Evolutionary conservation across 2,329 filamentous ascomycete species (phyloP), one percentile per base, ranked within the genome.

Genomic region (Nigrospora oryzae): DNA sequence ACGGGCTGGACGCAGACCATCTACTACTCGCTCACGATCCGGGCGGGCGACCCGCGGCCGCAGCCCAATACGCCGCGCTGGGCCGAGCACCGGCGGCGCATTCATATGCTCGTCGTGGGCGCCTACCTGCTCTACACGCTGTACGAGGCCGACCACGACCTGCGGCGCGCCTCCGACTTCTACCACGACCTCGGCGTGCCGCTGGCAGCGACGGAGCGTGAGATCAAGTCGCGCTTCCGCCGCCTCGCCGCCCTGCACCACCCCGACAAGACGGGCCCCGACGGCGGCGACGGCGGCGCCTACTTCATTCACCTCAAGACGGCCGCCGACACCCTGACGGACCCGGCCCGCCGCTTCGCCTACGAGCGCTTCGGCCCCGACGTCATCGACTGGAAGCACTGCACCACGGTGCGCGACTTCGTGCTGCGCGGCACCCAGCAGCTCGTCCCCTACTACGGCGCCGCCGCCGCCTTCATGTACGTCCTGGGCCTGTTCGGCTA

Each of bases 61-160:
- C 78, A 68, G 46, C 79, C 85, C 33, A 79, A 86, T 63, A 73
- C 76, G n/a, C 74, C 81, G 2, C 81, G 81, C 52, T 87, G 79
- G 62, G 72, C 75, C 51, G 74, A 76, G 46, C 87, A 97, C 69
- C 84, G 89, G 48, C 85, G 86, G 46, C 79, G 81, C 55, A 91
- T 96, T 61, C 83, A 93, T 62, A 84, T 91, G 59, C 71, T 84
- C 54, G 87, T 97, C 57, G 84, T 97, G 42, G 72, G 84, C 40
- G 68, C 79, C 49, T 98, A 97, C 68, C 86, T 97, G 34, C 67
- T 84, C 52, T 96, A 95, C 73, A 95, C 89, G 39, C 81, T 97
- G 56, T 93, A 90, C 69, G 91, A 97, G 68, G 85, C 89, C 57
- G 87, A 95, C 73, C 81, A 86, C 69, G 81, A 88, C 51, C 74